Conservation (phyloP, 2,329 filamentous ascomycete genomes). For the Bisporella sp. region DNA sequence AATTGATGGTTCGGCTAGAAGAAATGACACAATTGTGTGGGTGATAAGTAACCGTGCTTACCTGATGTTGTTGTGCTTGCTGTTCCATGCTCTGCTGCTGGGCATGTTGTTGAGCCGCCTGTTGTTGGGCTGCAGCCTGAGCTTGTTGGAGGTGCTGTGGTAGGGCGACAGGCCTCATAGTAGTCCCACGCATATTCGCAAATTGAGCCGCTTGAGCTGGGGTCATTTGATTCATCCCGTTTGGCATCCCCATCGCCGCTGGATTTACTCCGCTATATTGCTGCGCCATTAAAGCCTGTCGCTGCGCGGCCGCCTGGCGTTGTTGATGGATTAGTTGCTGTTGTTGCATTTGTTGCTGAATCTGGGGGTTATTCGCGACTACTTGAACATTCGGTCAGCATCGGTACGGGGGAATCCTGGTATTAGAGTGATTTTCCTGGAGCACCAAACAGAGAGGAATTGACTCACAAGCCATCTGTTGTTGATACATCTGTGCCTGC, state of each 20-base stretch:
- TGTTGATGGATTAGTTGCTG: constrained; percentile 47
- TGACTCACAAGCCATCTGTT: constrained; percentile 20
- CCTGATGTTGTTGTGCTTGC: not conserved
- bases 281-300: constrained; percentile 47
- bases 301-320: constrained; percentile 30
- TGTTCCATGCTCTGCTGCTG: not conserved
- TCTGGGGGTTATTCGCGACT: constrained; percentile 29
- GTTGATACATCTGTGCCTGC: constrained; percentile 23
- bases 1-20: constrained; percentile 8
- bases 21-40: not conserved
- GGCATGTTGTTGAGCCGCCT: constrained; percentile 11
- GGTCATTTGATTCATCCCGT: constrained; percentile 43
- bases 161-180: constrained; percentile 37
- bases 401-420: not conserved
- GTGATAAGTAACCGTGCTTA: not conserved
- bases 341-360: constrained; percentile 44
- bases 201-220: constrained; percentile 47
- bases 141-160: constrained; percentile 37
- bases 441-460: not conserved
- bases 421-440: too few relatives aligned
- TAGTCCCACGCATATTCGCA: constrained; percentile 39
- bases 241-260: constrained; percentile 46
- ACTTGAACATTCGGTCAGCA: constrained; percentile 14
- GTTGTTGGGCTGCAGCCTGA: constrained; percentile 30
- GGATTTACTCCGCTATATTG: constrained; percentile 44